phyloP scores from a whole-genome alignment of 1,139 yeast genomes.

The Oligophagozyma castellii region DNA sequence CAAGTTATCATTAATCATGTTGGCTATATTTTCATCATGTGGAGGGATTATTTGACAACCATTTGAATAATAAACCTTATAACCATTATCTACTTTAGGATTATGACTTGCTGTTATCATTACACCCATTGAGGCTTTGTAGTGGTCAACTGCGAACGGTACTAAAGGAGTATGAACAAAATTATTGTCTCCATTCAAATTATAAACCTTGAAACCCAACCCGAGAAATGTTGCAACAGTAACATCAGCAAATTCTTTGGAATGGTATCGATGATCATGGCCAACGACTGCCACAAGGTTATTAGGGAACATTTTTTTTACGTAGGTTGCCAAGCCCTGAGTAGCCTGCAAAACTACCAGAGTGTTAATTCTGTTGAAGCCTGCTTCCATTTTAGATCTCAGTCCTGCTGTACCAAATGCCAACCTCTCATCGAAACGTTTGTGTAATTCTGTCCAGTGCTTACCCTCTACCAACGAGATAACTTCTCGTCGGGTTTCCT shows the following conservation, averaged over 20 bases:
- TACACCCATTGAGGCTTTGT: slow-evolving; percentile 62
- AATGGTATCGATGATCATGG: slow-evolving; percentile 80
- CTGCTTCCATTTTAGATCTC: slow-evolving; percentile 79
- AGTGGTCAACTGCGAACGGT: slow-evolving; percentile 66
- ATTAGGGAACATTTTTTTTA: slow-evolving; percentile 26
- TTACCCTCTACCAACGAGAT: slow-evolving; percentile 28
- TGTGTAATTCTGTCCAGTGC: slow-evolving; percentile 35
- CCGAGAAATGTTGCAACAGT: slow-evolving; percentile 61
- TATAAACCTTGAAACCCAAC: slow-evolving; percentile 58
- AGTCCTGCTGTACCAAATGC: slow-evolving; percentile 93
- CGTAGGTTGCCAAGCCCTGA: slow-evolving; percentile 70
- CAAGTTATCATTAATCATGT: slow-evolving; percentile 44
- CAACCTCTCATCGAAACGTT: slow-evolving; percentile 38
- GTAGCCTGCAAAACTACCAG: slow-evolving; percentile 85
- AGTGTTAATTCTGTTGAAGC: slow-evolving; percentile 79
- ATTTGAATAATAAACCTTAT: slow-evolving; percentile 83
- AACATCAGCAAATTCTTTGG: slow-evolving; percentile 64
- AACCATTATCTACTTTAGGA: slow-evolving; percentile 88
- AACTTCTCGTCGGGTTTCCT: slow-evolving; percentile 44
- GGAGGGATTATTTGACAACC: slow-evolving; percentile 97
- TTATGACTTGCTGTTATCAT: slow-evolving; percentile 97
- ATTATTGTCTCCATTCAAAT: slow-evolving; percentile 35
- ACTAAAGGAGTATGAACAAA: slow-evolving; percentile 81
- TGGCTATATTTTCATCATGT: slow-evolving; percentile 63
- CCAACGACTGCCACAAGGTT: slow-evolving; percentile 60